These are phyloP conservation scores for Hemileia vastatrix DNA, from an alignment of 1,284 basidiomycete species.

Conservation along the genomic window DNA sequence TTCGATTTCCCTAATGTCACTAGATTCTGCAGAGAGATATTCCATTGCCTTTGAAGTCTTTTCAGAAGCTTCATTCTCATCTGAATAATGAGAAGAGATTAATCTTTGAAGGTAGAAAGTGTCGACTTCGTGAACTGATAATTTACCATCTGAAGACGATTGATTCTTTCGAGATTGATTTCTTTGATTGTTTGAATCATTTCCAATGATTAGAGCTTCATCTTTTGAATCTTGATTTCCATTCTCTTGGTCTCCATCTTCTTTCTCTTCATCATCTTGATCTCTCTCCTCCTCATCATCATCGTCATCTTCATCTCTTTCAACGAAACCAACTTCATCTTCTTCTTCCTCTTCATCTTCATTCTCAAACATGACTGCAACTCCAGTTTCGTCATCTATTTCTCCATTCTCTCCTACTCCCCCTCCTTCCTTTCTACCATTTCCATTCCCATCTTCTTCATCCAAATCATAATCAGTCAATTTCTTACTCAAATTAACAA, in stretches of 20 bases:
- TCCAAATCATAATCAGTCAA: conserved; percentile 89
- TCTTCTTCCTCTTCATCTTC: conserved; percentile 65
- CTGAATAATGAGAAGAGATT: conserved; percentile 77
- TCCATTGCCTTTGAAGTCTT: conserved; percentile 77
- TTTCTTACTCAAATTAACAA: conserved; percentile 82
- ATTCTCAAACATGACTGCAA: conserved; percentile 48
- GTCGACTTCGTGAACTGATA: conserved; percentile 83
- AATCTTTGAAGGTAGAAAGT: conserved; percentile 97
- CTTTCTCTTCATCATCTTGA: conserved; percentile 76
- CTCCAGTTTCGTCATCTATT: conserved; percentile 28
- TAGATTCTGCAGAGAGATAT: conserved; percentile 72
- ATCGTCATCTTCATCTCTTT: conserved; percentile 79
- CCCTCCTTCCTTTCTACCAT: conserved; percentile 66
- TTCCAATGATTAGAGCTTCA: conserved; percentile 57
- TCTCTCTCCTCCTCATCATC: too few species aligned
- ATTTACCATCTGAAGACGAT: conserved; percentile 49
- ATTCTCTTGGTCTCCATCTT: conserved; percentile 47
- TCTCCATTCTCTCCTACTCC: conserved; percentile 57
- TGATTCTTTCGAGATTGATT: conserved; percentile 49
- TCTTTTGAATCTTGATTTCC: conserved; percentile 38
- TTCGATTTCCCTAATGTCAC: conserved; percentile 81
- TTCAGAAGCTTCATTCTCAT: conserved; percentile 85
- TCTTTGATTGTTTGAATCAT: conserved; percentile 30
- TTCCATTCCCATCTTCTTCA: conserved; percentile 64
- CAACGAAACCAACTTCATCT: conserved; percentile 89